Conservation (phyloP, 108 stramenopile genomes). For the Nannochloropsis salina region DNA sequence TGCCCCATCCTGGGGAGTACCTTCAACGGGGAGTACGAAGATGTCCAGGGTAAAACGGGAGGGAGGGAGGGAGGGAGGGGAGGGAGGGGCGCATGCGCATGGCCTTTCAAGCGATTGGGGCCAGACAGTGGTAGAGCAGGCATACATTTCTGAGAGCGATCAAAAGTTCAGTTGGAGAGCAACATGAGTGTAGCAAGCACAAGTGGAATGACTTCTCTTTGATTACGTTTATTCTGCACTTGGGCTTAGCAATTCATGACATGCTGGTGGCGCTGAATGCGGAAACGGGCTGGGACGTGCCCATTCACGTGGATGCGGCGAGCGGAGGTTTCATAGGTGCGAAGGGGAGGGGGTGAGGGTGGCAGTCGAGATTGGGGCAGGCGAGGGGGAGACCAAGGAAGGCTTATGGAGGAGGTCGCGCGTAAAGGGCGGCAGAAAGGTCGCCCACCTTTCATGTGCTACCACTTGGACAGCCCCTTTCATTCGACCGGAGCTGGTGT, state of each 20-base stretch:
- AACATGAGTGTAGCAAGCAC: too few species aligned
- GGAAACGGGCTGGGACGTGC: constrained; percentile 56
- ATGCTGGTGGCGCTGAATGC: constrained; percentile 47
- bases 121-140: not conserved
- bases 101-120: not conserved
- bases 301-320: constrained; percentile 55
- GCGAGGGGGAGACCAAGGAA: not conserved
- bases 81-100: not conserved
- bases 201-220: too few species aligned
- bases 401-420: not conserved
- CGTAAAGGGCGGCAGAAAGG: too few species aligned
- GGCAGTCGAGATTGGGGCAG: not conserved
- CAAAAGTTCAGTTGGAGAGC: too few species aligned
- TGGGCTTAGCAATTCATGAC: constrained; percentile 26
- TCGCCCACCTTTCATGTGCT: too few species aligned
- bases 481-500: constrained; percentile 43
- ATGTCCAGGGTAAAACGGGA: constrained; percentile 49
- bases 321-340: constrained; percentile 54
- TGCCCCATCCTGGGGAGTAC: constrained; percentile 57
- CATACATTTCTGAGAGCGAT: not conserved
- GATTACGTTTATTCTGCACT: too few species aligned
- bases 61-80: not conserved
- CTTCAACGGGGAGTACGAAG: constrained; percentile 60
- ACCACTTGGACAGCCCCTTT: constrained; percentile 55
- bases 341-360: not conserved